Evolutionary conservation across 345 rosid species (phyloP).

Genomic region (Eucalyptus marginata): DNA sequence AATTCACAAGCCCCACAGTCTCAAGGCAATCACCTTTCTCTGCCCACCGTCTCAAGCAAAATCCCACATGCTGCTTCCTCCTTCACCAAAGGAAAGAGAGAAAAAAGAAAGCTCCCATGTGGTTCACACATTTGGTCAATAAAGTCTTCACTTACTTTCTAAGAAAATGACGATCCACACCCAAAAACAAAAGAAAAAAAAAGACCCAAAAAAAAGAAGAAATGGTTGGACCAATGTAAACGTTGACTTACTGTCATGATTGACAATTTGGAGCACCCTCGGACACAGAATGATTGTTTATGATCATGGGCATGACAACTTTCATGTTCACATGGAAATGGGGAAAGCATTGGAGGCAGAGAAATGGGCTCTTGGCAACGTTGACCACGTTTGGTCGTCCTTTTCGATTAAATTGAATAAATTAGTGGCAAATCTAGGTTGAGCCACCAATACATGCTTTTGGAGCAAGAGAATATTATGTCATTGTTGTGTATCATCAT

Average conservation of each 20-base stretch:
- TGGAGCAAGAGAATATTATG: not conserved
- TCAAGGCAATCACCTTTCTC: not conserved
- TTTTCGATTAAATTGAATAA: not conserved
- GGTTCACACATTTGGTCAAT: conserved; percentile 8
- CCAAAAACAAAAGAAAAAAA: not conserved
- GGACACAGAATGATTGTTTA: not conserved
- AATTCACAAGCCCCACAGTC: not conserved
- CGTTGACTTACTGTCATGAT: not conserved
- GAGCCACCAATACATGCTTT: not conserved
- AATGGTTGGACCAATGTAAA: not conserved
- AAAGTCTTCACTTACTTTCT: not conserved
- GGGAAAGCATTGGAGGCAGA: not conserved
- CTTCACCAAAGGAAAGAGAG: not conserved
- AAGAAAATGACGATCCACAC: not conserved
- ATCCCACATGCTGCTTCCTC: not conserved
- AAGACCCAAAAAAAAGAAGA: too few species aligned
- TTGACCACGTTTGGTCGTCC: not conserved
- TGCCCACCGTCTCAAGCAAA: conserved; percentile 10
- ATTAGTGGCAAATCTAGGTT: not conserved
- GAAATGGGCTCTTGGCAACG: not conserved
- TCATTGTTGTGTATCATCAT: not conserved
- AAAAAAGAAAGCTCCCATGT: not conserved
- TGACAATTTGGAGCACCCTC: not conserved
- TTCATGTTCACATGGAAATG: not conserved
- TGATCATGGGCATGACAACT: not conserved